These are phyloP conservation scores for Colletotrichum phormii DNA, from an alignment of 2,329 filamentous ascomycete genomes.

Conservation along the genomic window DNA sequence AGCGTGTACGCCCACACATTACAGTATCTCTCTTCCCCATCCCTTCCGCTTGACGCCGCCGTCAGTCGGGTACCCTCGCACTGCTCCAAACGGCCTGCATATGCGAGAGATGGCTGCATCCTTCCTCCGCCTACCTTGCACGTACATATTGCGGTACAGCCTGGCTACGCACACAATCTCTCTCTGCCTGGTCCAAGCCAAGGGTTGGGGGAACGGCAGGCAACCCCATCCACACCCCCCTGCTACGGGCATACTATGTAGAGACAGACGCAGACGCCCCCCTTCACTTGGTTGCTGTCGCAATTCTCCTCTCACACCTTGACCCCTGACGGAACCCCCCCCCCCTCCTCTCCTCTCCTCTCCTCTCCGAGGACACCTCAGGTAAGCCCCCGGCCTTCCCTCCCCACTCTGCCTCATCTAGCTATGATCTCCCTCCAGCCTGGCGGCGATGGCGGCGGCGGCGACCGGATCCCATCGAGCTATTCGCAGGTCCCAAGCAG, in stretches of 20 bases:
- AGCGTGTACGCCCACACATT: neutral
- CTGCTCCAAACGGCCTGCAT: slow-evolving; percentile 35
- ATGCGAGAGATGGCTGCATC: slow-evolving; percentile 37
- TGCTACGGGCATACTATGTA: slow-evolving; percentile 18
- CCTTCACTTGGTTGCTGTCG: slow-evolving; percentile 20
- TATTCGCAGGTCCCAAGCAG: slow-evolving; percentile 18
- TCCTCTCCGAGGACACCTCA: slow-evolving; percentile 18
- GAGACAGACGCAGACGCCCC: slow-evolving; percentile 27
- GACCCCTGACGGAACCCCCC: slow-evolving; percentile 20
- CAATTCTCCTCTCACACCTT: slow-evolving; percentile 17
- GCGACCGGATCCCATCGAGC: slow-evolving; percentile 5
- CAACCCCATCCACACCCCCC: slow-evolving; percentile 30
- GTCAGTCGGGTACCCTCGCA: slow-evolving; percentile 26
- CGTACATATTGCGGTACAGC: slow-evolving; percentile 16
- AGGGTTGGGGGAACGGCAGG: slow-evolving; percentile 32
- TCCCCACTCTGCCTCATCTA: slow-evolving; percentile 15
- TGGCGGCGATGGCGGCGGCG: slow-evolving; percentile 21
- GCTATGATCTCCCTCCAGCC: slow-evolving; percentile 19
- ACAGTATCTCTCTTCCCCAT: neutral
- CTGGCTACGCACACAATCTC: slow-evolving; percentile 27
- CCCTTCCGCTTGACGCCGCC: slow-evolving; percentile 6
- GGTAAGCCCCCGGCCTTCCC: slow-evolving; percentile 23
- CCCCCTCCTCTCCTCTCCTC: slow-evolving; percentile 5
- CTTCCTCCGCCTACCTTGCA: slow-evolving; percentile 21
- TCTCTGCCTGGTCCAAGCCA: slow-evolving; percentile 33